Conservation (phyloP, 495 filamentous ascomycete species). For the Podospora australis region DNA sequence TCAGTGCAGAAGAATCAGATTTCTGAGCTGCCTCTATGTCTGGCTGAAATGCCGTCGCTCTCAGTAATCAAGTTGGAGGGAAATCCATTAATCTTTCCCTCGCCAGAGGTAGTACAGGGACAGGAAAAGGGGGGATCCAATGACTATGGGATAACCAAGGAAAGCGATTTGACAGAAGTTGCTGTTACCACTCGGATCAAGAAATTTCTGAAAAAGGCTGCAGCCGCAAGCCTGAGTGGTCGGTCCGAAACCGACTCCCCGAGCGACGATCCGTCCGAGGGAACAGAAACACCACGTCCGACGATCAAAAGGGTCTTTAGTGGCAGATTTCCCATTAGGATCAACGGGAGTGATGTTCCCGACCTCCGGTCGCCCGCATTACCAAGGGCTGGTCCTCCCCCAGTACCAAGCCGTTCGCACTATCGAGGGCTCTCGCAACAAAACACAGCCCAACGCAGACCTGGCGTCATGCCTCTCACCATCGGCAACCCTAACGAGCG, state of each 20-base stretch:
- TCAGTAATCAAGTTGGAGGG: constrained; percentile 81
- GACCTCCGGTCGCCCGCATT: constrained; percentile 59
- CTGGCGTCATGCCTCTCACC: constrained; percentile 60
- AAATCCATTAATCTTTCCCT: constrained; percentile 71
- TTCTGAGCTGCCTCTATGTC: constrained; percentile 68
- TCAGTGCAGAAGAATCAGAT: constrained; percentile 81
- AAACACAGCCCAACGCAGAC: constrained; percentile 55
- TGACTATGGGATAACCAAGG: constrained; percentile 35
- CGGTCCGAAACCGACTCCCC: constrained; percentile 55
- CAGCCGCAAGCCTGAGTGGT: constrained; percentile 38
- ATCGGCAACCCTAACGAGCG: constrained; percentile 70
- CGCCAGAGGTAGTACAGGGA: constrained; percentile 50
- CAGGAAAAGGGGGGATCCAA: constrained; percentile 39
- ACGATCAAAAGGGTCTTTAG: constrained; percentile 67
- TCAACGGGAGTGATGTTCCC: constrained; percentile 53
- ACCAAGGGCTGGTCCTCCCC: constrained; percentile 59
- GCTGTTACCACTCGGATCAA: constrained; percentile 68
- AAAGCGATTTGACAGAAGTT: constrained; percentile 54
- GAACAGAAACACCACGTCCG: constrained; percentile 60
- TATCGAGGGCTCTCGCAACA: constrained; percentile 73
- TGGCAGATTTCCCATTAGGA: constrained; percentile 78
- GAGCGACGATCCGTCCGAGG: constrained; percentile 60
- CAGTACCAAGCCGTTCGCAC: constrained; percentile 70
- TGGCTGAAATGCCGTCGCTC: constrained; percentile 84
- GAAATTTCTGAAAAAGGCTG: constrained; percentile 60